Percentiles rank a stretch among this genome's conserved stretches.
Conservation (phyloP, 192 early-diverging fungal species). For the Entomortierella beljakovae region DNA sequence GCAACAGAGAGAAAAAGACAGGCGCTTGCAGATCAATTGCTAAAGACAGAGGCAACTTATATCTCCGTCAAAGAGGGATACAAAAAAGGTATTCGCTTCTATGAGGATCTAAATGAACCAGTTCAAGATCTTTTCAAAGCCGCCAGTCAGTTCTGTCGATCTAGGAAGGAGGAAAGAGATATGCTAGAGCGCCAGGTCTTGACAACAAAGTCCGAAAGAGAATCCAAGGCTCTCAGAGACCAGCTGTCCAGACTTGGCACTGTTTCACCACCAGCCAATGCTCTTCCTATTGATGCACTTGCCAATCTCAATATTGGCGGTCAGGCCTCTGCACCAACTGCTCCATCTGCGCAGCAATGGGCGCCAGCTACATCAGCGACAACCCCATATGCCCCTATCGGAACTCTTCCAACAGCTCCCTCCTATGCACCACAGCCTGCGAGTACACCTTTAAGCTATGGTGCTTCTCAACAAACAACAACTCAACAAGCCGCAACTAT, state of each 20-base stretch:
- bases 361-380: conserved; percentile 14
- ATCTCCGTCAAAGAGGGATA: conserved; percentile 68
- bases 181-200: conserved; percentile 65
- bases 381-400: conserved; percentile 13
- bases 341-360: conserved; percentile 21
- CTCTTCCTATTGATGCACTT: conserved; percentile 27
- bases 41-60: conserved; percentile 76
- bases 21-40: conserved; percentile 71
- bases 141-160: conserved; percentile 66
- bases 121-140: conserved; percentile 67
- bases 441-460: conserved; percentile 12
- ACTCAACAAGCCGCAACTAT: conserved; percentile 24
- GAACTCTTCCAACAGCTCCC: conserved; percentile 28
- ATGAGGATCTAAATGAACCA: conserved; percentile 68
- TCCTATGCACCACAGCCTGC: conserved; percentile 37
- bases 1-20: conserved; percentile 72
- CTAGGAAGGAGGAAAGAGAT: conserved; percentile 71
- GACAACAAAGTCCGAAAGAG: conserved; percentile 62
- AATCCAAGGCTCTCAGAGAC: conserved; percentile 71
- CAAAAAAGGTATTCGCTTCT: conserved; percentile 77
- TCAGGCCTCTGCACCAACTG: background rate
- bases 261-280: conserved; percentile 10
- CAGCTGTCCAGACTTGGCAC: conserved; percentile 63
- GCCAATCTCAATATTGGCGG: conserved; percentile 20
- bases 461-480: conserved; percentile 16